Base-by-base conservation (phyloP, 1,139 yeast genomes). In the Saccharomyces hybrid region DNA sequence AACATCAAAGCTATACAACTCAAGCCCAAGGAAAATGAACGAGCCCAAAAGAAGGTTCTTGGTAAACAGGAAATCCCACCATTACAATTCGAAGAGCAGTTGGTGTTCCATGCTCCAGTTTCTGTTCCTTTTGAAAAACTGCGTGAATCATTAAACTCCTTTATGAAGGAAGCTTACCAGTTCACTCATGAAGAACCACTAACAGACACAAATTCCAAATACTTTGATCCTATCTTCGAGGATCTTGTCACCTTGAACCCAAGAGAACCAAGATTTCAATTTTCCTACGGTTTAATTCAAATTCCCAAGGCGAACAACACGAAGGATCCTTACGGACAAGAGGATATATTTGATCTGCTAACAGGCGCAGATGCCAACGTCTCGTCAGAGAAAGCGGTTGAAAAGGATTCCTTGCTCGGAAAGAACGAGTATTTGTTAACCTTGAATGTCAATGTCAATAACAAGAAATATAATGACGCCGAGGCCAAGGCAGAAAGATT, bases 211-310 rank as follows among this genome's bases (percentile, higher is more conserved):
- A 55, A 70, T 58, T 75, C 84, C 51, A 83, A 83, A 44, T 70
- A 73, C 51, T 72, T 73, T 55, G 88, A 83, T 61, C 83, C 84
- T 41, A 61, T 82, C 14, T 87, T 87, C 65, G 93, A 86, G 64
- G 86, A 80, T 47, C 73, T 87, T 59, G 63, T 86, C 50, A 76
- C 82, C 3, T 81, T 84, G 28, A 74, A 86, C 44, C 81, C 81
- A 44, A 79, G 79, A 49, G 73, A 79, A 34, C 79, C 78, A 52
- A 77, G 90, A 69, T 84, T 88, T 67, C 74, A 74, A 48, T 79
- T 81, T 53, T 66, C 66, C 61, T 68, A 62, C 54, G 57, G 61
- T 27, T 41, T 69, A 25, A 38, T 60, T 52, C 59, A 52, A 47
- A 63, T 56, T 49, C 56, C 56, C 52, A 60, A 52, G 38, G 71